phyloP scores from a whole-genome alignment of 352 stramenopile species.

The Globisporangium takayamanum region DNA sequence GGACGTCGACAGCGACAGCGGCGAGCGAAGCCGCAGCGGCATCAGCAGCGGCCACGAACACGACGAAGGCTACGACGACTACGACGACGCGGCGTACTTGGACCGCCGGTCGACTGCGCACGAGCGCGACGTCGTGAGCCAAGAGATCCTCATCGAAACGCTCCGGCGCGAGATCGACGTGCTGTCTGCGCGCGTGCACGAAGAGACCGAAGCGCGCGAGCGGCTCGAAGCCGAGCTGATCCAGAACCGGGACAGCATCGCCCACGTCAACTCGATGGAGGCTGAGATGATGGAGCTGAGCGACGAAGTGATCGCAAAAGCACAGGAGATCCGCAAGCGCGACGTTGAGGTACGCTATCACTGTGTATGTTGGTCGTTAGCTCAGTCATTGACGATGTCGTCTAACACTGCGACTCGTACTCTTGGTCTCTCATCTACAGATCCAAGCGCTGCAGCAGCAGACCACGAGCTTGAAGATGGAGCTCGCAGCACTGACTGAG shows the following conservation, averaged over 20 bases:
- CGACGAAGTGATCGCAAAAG: conserved; percentile 72
- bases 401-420: background rate
- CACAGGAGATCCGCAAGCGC: conserved; percentile 54
- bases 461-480: conserved; percentile 34
- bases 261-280: conserved; percentile 70
- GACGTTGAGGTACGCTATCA: conserved; percentile 36
- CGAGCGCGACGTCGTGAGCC: conserved; percentile 51
- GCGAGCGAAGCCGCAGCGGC: background rate
- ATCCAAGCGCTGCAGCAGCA: conserved; percentile 50
- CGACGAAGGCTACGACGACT: conserved; percentile 18
- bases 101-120: conserved; percentile 45
- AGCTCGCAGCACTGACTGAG: conserved; percentile 38
- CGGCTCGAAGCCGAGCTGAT: conserved; percentile 50
- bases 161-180: conserved; percentile 61
- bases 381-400: background rate
- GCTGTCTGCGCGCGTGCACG: conserved; percentile 46
- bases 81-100: conserved; percentile 18
- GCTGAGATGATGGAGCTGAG: conserved; percentile 69
- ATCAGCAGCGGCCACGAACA: background rate
- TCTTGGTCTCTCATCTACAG: conserved; percentile 5
- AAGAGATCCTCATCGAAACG: conserved; percentile 64
- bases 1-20: conserved; percentile 14
- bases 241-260: conserved; percentile 49
- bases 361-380: background rate
- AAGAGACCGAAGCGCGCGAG: conserved; percentile 56